Evolutionary conservation across 2,329 filamentous ascomycete species (phyloP), one percentile per base, ranked within the genome.

Genomic region (Coniochaeta sp.): DNA sequence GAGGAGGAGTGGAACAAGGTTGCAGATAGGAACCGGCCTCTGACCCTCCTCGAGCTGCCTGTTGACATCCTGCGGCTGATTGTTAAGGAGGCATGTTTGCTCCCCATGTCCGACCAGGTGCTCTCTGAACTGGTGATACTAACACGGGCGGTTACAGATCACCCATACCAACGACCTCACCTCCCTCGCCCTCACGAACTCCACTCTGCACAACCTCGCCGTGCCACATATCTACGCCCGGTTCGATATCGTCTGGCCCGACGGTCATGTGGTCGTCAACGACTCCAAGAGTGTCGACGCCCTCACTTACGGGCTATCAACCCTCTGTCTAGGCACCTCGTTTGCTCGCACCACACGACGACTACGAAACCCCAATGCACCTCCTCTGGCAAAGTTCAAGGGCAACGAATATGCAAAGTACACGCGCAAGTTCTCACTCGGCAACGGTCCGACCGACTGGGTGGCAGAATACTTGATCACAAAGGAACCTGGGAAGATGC

Each of bases 201-300:
- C 88, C 13, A 83, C 85, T 26, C 78, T 95, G 12, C 87, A 94
- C 68, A 76, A 77, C 40, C 77, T 94, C 51, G 82, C 87, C 0
- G 83, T 89, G 22, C 88, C 89, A 16, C 82, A 85, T 60, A 90
- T 94, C 57, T 94, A 94, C 70, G 87, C 86, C 16, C 82, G 87
- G 54, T 94, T 94, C 67, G 89, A 94, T 63, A 94, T 94, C 57
- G 86, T 92, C 38, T 94, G 89, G 89, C 89, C 89, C 0, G 88
- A 92, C 61, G 81, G 81, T 28, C 78, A 79, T 56, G 74, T 79
- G 7, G 76, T n/a, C 82, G 8, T 73, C 79, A 2, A 82, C 87
- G 83, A 85, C 51, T 77, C 84, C 40, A 83, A 83, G 35, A 86
- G 85, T 52, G 88, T 94, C 27, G 88, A 94, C 70, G 88, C 89